Evolutionary conservation across 805 yeast species (phyloP).

Genomic region (Brettanomyces custersianus): DNA sequence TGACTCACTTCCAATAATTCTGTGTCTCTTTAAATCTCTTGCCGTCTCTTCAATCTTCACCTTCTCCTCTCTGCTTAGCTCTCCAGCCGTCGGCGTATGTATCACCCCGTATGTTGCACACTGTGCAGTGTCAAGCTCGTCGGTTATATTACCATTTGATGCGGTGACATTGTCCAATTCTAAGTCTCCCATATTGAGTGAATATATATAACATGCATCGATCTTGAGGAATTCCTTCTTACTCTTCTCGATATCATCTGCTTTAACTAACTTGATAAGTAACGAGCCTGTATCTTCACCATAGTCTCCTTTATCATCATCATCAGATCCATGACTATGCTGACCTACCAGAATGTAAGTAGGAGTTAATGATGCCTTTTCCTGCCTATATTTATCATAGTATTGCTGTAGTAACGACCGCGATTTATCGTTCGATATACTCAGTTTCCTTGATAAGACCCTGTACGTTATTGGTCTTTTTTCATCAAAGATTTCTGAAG

Average conservation of each 20-base stretch:
- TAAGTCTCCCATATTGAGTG: constrained; percentile 13
- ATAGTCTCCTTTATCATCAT: constrained; percentile 1
- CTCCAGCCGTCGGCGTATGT: constrained; percentile 9
- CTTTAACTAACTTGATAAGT: constrained; percentile 9
- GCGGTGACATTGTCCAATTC: constrained; percentile 15
- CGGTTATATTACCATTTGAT: constrained; percentile 7
- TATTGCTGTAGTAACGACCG: constrained; percentile 14
- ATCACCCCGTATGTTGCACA: constrained; percentile 19
- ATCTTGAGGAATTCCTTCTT: constrained; percentile 11
- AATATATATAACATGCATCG: constrained; percentile 14
- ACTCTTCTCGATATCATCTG: constrained; percentile 9
- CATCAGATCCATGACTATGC: constrained; percentile 5
- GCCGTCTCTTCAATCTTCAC: background rate
- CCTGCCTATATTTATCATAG: constrained; percentile 10
- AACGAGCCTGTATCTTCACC: constrained; percentile 6
- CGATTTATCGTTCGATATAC: constrained; percentile 12
- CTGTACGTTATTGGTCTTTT: constrained; percentile 19
- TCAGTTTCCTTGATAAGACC: constrained; percentile 14
- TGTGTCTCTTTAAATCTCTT: background rate
- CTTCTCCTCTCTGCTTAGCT: background rate
- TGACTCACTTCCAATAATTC: background rate
- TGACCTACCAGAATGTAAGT: constrained; percentile 11
- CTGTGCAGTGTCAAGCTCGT: constrained; percentile 11
- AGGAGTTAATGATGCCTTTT: constrained; percentile 8
- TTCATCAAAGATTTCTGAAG: constrained; percentile 11